Conservation (phyloP, 1,284 basidiomycete species). For the Hemileia vastatrix region DNA sequence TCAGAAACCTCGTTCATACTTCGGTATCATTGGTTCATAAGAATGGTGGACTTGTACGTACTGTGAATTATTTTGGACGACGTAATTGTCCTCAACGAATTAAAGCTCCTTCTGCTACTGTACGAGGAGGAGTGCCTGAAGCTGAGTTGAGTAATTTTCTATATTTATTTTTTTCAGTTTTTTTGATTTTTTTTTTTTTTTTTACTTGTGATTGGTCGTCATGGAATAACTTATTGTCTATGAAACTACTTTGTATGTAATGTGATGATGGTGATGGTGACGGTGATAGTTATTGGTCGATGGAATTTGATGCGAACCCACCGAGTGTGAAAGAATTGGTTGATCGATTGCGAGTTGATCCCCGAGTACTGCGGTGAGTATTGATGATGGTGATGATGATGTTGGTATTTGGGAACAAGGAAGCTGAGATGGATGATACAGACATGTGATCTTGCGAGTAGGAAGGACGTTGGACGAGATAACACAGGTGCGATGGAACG, state of each 20-base stretch:
- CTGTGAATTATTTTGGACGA: constrained; percentile 31
- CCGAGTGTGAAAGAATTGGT: constrained; percentile 30
- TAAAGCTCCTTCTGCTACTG: constrained; percentile 25
- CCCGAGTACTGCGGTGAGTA: constrained; percentile 32
- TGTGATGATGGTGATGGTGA: too few relatives aligned
- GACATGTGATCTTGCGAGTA: too few relatives aligned
- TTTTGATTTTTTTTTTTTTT: background rate
- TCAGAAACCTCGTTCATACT: constrained; percentile 28
- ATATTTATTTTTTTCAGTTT: background rate
- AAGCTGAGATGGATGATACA: too few relatives aligned
- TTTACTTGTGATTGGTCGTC: too few relatives aligned
- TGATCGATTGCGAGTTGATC: constrained; percentile 30
- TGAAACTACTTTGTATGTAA: too few relatives aligned
- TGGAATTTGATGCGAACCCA: constrained; percentile 35
- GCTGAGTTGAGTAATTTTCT: constrained; percentile 29
- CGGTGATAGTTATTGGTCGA: constrained; percentile 30
- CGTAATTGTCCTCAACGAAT: constrained; percentile 29
- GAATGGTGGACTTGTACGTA: constrained; percentile 33
- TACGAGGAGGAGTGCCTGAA: constrained; percentile 15
- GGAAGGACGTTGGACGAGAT: too few relatives aligned
- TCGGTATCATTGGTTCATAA: constrained; percentile 26
- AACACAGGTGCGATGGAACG: too few relatives aligned
- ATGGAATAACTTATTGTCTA: background rate
- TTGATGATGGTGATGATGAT: too few relatives aligned
- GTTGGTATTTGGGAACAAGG: too few relatives aligned